Evolutionary conservation across 208 protist genomes (phyloP).

Genomic region (Trypanosoma rangeli): DNA sequence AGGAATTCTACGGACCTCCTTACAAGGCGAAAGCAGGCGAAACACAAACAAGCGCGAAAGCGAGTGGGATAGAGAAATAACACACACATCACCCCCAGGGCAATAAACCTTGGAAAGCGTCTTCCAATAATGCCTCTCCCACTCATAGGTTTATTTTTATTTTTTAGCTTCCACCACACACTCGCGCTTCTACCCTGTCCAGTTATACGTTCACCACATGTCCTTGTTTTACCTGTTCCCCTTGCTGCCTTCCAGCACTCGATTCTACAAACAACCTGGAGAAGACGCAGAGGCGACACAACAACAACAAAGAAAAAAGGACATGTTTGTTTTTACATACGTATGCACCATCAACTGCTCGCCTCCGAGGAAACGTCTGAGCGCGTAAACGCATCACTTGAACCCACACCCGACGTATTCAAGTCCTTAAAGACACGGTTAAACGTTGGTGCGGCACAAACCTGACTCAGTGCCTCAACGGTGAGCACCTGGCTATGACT

Average conservation of each 20-base stretch:
- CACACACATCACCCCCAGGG: no score
- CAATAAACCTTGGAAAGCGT: no score
- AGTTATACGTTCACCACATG: neutral
- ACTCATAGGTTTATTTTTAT: no score
- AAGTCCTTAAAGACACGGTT: neutral
- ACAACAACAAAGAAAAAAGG: neutral
- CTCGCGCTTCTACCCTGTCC: no score
- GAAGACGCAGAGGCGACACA: conserved; percentile 1
- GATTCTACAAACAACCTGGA: neutral
- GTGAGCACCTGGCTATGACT: neutral
- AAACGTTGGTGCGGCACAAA: neutral
- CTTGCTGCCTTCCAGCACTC: no score
- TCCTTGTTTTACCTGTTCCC: neutral
- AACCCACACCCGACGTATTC: neutral
- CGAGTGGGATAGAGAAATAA: no score
- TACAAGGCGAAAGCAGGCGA: no score
- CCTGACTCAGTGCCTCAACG: neutral
- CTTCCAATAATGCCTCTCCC: no score
- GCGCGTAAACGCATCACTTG: neutral
- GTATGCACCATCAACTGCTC: conserved; percentile 6
- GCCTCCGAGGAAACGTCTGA: conserved; percentile 9
- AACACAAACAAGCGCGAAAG: no score
- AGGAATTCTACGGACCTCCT: no score
- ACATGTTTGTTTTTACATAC: neutral
- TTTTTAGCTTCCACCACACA: no score